Percentiles rank a stretch among this genome's conserved stretches.
These are phyloP conservation scores for Cornus suecica DNA, from an alignment of 148 eudicot species.

Conservation along the genomic window DNA sequence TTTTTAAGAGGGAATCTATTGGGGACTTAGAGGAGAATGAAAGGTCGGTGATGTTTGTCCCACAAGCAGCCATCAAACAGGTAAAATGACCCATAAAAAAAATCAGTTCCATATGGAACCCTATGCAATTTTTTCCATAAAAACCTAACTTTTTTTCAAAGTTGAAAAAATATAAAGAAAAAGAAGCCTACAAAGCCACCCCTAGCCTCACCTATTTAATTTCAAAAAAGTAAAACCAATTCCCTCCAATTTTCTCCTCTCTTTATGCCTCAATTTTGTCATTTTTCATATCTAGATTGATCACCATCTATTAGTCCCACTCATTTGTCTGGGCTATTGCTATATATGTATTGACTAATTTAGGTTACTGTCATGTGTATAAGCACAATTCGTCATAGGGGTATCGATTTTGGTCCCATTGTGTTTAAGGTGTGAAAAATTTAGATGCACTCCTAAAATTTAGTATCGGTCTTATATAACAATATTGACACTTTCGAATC, in stretches of 20 bases:
- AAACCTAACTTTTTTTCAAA: neutral
- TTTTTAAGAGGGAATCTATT: neutral
- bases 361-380: no score
- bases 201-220: neutral
- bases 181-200: neutral
- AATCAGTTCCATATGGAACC: neutral
- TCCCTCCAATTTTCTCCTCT: neutral
- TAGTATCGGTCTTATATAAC: no score
- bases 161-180: neutral
- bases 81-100: neutral
- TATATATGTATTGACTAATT: no score
- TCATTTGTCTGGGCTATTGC: neutral
- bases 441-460: no score
- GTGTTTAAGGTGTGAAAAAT: no score
- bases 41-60: constrained; percentile 7
- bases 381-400: no score
- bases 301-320: neutral
- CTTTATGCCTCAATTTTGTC: constrained; percentile 2
- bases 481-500: no score
- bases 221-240: neutral
- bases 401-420: no score
- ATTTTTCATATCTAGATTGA: neutral
- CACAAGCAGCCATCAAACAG: constrained; percentile 1
- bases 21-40: neutral
- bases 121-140: neutral